Conservation (phyloP, 345 rosid genomes). For the Aquilaria yunnanensis region DNA sequence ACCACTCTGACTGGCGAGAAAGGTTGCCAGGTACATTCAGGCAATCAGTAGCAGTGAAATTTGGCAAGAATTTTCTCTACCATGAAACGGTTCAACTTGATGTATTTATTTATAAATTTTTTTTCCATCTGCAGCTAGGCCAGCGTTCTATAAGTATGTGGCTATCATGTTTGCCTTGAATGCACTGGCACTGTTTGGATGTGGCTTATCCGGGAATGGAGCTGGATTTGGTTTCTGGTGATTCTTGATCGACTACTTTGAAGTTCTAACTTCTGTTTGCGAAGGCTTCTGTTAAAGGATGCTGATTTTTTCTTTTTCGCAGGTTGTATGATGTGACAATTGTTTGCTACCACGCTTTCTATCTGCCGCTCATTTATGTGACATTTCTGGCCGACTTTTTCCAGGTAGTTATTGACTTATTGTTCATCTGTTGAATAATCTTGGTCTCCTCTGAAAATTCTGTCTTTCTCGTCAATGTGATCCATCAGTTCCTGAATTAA, state of each 20-base stretch:
- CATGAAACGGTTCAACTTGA: too few relatives aligned
- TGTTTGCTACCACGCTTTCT: conserved; percentile 75
- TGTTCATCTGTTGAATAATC: background rate
- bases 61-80: too few relatives aligned
- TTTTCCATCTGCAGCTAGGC: conserved; percentile 58
- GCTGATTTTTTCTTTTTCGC: conserved; percentile 13
- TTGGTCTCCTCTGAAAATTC: background rate
- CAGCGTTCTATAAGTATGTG: conserved; percentile 78
- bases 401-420: conserved; percentile 37
- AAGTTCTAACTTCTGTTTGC: conserved; percentile 8
- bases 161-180: conserved; percentile 60
- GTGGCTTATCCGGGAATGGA: conserved; percentile 54
- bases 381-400: conserved; percentile 91
- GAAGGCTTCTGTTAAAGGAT: background rate
- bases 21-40: conserved; percentile 60
- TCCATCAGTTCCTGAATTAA: too few relatives aligned
- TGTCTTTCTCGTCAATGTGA: too few relatives aligned
- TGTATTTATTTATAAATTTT: background rate
- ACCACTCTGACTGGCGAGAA: conserved; percentile 85
- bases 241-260: conserved; percentile 8
- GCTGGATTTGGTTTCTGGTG: conserved; percentile 80
- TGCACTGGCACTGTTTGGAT: conserved; percentile 53
- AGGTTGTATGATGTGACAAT: conserved; percentile 70
- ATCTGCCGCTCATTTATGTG: conserved; percentile 71
- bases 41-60: background rate